Percentiles rank a stretch among this genome's conserved stretches.
These are phyloP conservation scores for Mrakiaceae sp. DNA, from an alignment of 1,284 basidiomycete genomes.

Conservation along the genomic window DNA sequence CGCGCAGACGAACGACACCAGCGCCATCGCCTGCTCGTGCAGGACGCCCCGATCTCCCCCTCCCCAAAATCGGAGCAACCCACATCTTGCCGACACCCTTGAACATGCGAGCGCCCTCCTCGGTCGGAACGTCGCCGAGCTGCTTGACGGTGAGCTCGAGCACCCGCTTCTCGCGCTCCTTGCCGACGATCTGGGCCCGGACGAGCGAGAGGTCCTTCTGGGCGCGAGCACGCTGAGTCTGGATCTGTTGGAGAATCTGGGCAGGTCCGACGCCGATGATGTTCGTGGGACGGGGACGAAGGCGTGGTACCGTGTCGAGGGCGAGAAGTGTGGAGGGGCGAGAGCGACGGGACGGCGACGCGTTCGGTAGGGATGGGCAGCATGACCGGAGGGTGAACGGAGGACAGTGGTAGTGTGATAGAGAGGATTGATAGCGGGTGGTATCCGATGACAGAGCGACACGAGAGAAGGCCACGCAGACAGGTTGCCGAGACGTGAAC, in stretches of 20 bases:
- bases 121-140: constrained; percentile 34
- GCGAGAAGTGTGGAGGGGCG: not conserved
- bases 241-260: constrained; percentile 81
- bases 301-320: not conserved
- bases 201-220: constrained; percentile 62
- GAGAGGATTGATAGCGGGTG: no score
- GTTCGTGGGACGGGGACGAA: no score
- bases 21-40: not conserved
- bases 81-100: constrained; percentile 88
- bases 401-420: not conserved
- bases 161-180: constrained; percentile 75
- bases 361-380: not conserved
- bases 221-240: constrained; percentile 61
- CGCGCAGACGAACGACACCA: not conserved
- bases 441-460: no score
- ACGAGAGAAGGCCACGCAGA: no score
- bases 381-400: not conserved
- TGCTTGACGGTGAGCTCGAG: constrained; percentile 63
- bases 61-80: constrained; percentile 24
- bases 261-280: not conserved
- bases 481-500: no score
- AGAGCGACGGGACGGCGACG: not conserved
- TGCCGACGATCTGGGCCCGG: constrained; percentile 57
- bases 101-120: constrained; percentile 63
- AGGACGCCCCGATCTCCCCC: not conserved